Evolutionary conservation across 345 rosid species (phyloP).

Genomic region (Acer saccharum): DNA sequence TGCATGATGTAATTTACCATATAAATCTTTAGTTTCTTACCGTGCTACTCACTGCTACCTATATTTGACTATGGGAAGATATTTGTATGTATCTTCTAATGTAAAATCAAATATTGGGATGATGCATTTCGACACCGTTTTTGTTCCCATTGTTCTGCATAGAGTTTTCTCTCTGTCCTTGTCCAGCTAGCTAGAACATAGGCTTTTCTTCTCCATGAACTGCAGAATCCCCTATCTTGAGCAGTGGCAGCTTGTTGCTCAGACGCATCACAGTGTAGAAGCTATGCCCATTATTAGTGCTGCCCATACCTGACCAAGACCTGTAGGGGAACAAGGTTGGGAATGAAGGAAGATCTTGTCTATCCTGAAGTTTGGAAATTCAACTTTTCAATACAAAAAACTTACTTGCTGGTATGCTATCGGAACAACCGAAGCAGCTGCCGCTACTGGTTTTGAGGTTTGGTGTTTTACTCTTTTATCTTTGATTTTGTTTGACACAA

Average conservation of each 20-base stretch:
- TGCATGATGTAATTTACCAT: not conserved
- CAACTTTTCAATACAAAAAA: not conserved
- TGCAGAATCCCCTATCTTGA: slow-evolving; percentile 2
- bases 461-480: not conserved
- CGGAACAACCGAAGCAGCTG: slow-evolving; percentile 6
- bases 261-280: slow-evolving; percentile 1
- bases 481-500: not conserved
- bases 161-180: slow-evolving; percentile 12
- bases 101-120: not conserved
- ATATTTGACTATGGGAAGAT: not conserved
- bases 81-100: not conserved
- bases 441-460: not conserved
- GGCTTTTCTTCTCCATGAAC: slow-evolving; percentile 15
- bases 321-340: not conserved
- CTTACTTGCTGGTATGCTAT: not conserved
- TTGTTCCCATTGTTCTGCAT: not conserved
- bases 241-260: slow-evolving; percentile 13
- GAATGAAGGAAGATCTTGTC: not conserved
- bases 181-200: slow-evolving; percentile 9
- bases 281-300: not conserved
- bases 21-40: not conserved
- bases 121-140: not conserved
- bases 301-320: slow-evolving; percentile 11
- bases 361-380: not conserved
- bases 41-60: not conserved